Conservation (phyloP, 2,329 filamentous ascomycete genomes). For the Metarhizium sp. region DNA sequence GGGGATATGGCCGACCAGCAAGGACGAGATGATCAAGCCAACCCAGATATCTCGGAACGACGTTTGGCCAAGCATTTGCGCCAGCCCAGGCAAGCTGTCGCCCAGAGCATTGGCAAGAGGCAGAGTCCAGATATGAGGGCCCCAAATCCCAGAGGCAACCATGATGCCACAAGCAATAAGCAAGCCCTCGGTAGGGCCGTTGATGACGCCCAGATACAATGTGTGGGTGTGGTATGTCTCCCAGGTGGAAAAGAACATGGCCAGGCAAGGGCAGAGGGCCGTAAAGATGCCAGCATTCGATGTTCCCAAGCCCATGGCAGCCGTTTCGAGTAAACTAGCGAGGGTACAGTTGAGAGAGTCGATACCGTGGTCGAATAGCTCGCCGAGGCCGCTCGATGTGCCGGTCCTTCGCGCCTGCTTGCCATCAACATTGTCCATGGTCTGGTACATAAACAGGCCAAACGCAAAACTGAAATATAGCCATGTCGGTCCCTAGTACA, state of each 20-base stretch:
- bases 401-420: constrained; percentile 94
- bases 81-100: constrained; percentile 35
- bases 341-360: constrained; percentile 97
- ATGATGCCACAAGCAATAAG: constrained; percentile 83
- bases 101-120: constrained; percentile 64
- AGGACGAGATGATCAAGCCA: constrained; percentile 53
- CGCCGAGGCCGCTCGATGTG: constrained; percentile 87
- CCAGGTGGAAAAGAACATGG: constrained; percentile 99
- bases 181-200: constrained; percentile 91
- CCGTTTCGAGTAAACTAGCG: constrained; percentile 81
- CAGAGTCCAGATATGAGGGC: constrained; percentile 76
- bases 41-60: constrained; percentile 88
- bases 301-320: constrained; percentile 83
- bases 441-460: constrained; percentile 97
- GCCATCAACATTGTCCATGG: constrained; percentile 97
- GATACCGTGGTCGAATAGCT: constrained; percentile 97
- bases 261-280: constrained; percentile 78
- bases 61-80: constrained; percentile 55
- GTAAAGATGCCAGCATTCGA: constrained; percentile 84
- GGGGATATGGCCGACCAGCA: constrained; percentile 69
- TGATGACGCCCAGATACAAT: constrained; percentile 90
- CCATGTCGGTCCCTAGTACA: constrained; percentile 68
- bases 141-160: constrained; percentile 78
- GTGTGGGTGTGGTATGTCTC: constrained; percentile 99
- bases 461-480: constrained; percentile 93